These are phyloP conservation scores for Decorospora gaudefroyi DNA, from an alignment of 2,329 filamentous ascomycete genomes.

Conservation along the genomic window DNA sequence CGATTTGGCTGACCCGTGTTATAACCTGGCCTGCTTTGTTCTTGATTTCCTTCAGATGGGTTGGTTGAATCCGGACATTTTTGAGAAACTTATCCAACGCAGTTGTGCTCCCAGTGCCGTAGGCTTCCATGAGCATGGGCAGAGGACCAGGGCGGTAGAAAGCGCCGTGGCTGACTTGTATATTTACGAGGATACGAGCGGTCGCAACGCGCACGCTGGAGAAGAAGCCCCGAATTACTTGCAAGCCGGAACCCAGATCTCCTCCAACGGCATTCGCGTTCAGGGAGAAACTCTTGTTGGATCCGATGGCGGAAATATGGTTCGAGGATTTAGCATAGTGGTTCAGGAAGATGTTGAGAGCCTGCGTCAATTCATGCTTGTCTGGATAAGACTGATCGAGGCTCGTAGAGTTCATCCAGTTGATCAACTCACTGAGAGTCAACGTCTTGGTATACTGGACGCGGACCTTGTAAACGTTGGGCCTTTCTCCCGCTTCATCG, in stretches of 20 bases:
- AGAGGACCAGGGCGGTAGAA: conserved; percentile 58
- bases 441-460: conserved; percentile 22
- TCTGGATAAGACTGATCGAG: conserved; percentile 44
- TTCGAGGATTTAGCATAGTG: conserved; percentile 51
- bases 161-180: conserved; percentile 63
- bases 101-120: conserved; percentile 16
- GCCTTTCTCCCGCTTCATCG: conserved; percentile 17
- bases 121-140: conserved; percentile 26
- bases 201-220: conserved; percentile 63
- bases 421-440: conserved; percentile 47
- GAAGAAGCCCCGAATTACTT: conserved; percentile 64
- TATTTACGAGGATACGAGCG: conserved; percentile 61
- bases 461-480: conserved; percentile 20
- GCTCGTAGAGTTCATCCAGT: conserved; percentile 53
- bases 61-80: conserved; percentile 41
- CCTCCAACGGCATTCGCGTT: conserved; percentile 47
- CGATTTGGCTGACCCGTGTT: conserved; percentile 47
- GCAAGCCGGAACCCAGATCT: conserved; percentile 56
- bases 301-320: conserved; percentile 53
- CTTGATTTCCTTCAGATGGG: conserved; percentile 42
- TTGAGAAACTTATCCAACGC: conserved; percentile 47
- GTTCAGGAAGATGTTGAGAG: conserved; percentile 62
- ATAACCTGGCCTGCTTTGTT: conserved; percentile 44
- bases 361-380: conserved; percentile 57
- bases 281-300: conserved; percentile 50